A percentile compares a stretch with the other conserved stretches of the same genome.
phyloP scores from a whole-genome alignment of 306 rosid species.

The Ormosia emarginata region DNA sequence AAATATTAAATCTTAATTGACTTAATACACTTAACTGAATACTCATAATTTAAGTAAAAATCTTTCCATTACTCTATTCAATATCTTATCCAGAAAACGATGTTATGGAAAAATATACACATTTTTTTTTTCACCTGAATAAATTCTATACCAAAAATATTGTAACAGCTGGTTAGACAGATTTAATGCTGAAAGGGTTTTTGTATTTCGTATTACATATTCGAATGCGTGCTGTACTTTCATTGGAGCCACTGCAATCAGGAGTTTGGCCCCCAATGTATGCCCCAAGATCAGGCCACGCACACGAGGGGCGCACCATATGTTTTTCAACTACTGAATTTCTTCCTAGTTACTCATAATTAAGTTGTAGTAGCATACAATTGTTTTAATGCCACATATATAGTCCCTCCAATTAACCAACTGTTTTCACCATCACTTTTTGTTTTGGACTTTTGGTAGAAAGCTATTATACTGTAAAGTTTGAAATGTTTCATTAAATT shows the following conservation, averaged over 20 bases:
- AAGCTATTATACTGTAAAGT: neutral
- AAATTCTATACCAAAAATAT: constrained; percentile 3
- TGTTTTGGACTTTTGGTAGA: neutral
- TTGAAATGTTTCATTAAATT: neutral
- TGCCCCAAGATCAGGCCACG: constrained; percentile 39
- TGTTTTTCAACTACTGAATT: constrained; percentile 23
- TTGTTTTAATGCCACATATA: neutral
- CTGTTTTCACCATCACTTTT: neutral
- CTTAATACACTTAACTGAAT: too few species aligned
- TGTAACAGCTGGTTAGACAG: neutral
- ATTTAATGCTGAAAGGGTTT: constrained; percentile 14
- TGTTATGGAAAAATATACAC: neutral
- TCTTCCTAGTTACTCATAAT: neutral
- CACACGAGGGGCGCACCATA: constrained; percentile 49
- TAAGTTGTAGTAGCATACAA: neutral
- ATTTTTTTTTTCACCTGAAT: constrained; percentile 35
- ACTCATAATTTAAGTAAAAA: too few species aligned
- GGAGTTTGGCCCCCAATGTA: constrained; percentile 15
- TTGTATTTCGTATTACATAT: neutral
- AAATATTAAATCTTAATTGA: too few species aligned
- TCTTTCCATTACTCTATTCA: neutral
- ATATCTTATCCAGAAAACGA: constrained; percentile 23
- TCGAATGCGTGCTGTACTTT: neutral
- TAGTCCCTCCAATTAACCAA: neutral
- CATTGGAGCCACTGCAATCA: constrained; percentile 4